Conservation (phyloP, 768 basidiomycete genomes). For the Tremella fuciformis region DNA sequence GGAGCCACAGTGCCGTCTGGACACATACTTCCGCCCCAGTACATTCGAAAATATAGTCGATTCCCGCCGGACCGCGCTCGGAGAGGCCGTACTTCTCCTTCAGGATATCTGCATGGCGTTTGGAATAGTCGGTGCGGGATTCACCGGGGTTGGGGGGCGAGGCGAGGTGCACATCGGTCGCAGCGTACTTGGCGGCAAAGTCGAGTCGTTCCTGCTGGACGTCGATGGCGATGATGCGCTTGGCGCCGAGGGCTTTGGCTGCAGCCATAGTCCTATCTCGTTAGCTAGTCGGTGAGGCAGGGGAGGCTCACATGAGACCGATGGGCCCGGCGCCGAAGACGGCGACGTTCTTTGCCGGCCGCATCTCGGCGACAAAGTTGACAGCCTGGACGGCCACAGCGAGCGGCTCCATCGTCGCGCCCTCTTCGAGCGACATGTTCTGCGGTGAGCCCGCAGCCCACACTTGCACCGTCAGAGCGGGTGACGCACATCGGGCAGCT, state of each 20-base stretch:
- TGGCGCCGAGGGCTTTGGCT: conserved; percentile 85
- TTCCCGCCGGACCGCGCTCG: conserved; percentile 65
- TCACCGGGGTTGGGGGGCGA: conserved; percentile 41
- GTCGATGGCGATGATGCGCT: conserved; percentile 72
- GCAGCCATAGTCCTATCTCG: conserved; percentile 66
- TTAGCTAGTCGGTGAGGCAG: not conserved
- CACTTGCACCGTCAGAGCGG: not conserved
- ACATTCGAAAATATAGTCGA: conserved; percentile 85
- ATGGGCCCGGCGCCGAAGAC: conserved; percentile 83
- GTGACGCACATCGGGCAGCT: conserved; percentile 61
- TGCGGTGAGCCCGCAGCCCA: not conserved
- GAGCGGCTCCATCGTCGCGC: conserved; percentile 94
- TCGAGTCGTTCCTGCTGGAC: conserved; percentile 64
- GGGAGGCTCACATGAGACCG: conserved; percentile 61
- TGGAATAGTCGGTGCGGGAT: conserved; percentile 1
- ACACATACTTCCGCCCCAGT: conserved; percentile 89
- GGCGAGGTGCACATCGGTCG: conserved; percentile 61
- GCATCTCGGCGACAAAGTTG: conserved; percentile 67
- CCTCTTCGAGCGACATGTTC: conserved; percentile 81
- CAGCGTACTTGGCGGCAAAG: conserved; percentile 81
- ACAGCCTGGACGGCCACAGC: conserved; percentile 89
- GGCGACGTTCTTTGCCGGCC: conserved; percentile 55
- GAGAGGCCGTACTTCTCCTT: conserved; percentile 64
- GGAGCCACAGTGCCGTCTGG: conserved; percentile 73
- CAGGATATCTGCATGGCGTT: conserved; percentile 7